Percentiles rank a stretch among this genome's conserved stretches.
phyloP scores from a whole-genome alignment of 2,329 filamentous ascomycete species.

The Sphaceloma murrayae region DNA sequence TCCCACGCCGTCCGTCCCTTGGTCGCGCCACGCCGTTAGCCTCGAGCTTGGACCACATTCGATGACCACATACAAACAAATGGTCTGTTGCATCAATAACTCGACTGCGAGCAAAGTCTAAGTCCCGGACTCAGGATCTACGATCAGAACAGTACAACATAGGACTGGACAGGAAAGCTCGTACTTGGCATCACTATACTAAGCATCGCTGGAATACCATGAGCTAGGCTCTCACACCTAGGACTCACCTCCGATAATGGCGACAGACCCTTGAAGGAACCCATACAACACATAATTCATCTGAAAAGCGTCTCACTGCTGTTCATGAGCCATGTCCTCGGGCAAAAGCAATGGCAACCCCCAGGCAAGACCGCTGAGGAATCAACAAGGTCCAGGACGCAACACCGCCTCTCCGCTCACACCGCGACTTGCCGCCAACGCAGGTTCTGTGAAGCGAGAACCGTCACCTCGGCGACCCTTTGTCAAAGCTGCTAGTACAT shows the following conservation, averaged over 20 bases:
- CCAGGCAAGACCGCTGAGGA: slow-evolving; percentile 1
- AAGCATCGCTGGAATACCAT: too few relatives aligned
- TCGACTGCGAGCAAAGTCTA: slow-evolving; percentile 4
- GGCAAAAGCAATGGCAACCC: slow-evolving; percentile 14
- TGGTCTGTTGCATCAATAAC: slow-evolving; percentile 14
- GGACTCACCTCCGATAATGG: slow-evolving; percentile 1
- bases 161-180: too few relatives aligned
- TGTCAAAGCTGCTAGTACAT: slow-evolving; percentile 12
- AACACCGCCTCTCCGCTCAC: slow-evolving; percentile 14
- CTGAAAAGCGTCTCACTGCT: too few relatives aligned
- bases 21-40: slow-evolving; percentile 8
- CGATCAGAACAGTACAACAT: too few relatives aligned
- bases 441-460: slow-evolving; percentile 7
- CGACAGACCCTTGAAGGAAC: neutral
- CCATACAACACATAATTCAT: neutral
- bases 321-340: slow-evolving; percentile 11
- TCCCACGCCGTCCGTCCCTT: neutral
- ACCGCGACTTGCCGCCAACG: slow-evolving; percentile 21
- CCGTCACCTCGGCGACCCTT: slow-evolving; percentile 13
- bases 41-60: slow-evolving; percentile 1
- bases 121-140: too few relatives aligned
- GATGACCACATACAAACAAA: slow-evolving; percentile 8
- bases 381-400: neutral
- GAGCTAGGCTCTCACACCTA: neutral
- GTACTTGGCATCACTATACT: too few relatives aligned